A percentile compares a stretch with the other conserved stretches of the same genome.
Evolutionary conservation across 208 protist species (phyloP).

Genomic region (Leishmania guyanensis): DNA sequence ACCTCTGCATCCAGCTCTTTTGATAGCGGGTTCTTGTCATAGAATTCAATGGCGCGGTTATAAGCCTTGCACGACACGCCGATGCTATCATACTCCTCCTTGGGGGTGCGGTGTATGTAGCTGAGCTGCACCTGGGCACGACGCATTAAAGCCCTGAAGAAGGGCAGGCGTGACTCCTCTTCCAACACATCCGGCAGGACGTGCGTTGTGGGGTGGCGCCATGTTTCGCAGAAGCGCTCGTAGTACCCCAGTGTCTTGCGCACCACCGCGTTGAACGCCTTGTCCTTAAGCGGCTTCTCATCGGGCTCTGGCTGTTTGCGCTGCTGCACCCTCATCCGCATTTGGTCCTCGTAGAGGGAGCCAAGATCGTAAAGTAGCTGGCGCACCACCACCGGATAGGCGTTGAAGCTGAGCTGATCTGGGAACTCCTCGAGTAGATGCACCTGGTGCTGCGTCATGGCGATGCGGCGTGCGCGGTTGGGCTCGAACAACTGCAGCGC

Average conservation of each 20-base stretch:
- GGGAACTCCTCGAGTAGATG: slow-evolving; percentile 72
- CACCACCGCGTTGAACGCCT: slow-evolving; percentile 70
- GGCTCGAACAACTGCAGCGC: slow-evolving; percentile 69
- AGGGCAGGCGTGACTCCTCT: slow-evolving; percentile 74
- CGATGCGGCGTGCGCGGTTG: slow-evolving; percentile 56
- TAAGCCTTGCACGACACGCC: slow-evolving; percentile 48
- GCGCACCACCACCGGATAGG: slow-evolving; percentile 79
- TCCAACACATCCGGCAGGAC: slow-evolving; percentile 65
- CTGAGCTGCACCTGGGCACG: slow-evolving; percentile 65
- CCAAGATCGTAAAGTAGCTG: slow-evolving; percentile 89
- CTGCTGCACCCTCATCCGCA: slow-evolving; percentile 72
- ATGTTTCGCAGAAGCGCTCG: slow-evolving; percentile 81
- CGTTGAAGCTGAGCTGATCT: slow-evolving; percentile 84
- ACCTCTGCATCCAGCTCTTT: slow-evolving; percentile 20
- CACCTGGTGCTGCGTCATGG: slow-evolving; percentile 77
- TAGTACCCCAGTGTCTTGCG: slow-evolving; percentile 55
- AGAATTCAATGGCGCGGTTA: slow-evolving; percentile 64
- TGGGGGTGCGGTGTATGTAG: slow-evolving; percentile 41
- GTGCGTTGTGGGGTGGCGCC: slow-evolving; percentile 51
- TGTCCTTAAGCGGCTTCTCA: slow-evolving; percentile 72
- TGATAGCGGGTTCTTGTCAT: slow-evolving; percentile 48
- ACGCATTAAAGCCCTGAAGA: slow-evolving; percentile 79
- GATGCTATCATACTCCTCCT: slow-evolving; percentile 85
- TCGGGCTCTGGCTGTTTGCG: slow-evolving; percentile 33
- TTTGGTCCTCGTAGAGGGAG: slow-evolving; percentile 65